A percentile compares a stretch with the other conserved stretches of the same genome.
Evolutionary conservation across 2,329 filamentous ascomycete genomes (phyloP).

Genomic region (Cladosporium sp.): DNA sequence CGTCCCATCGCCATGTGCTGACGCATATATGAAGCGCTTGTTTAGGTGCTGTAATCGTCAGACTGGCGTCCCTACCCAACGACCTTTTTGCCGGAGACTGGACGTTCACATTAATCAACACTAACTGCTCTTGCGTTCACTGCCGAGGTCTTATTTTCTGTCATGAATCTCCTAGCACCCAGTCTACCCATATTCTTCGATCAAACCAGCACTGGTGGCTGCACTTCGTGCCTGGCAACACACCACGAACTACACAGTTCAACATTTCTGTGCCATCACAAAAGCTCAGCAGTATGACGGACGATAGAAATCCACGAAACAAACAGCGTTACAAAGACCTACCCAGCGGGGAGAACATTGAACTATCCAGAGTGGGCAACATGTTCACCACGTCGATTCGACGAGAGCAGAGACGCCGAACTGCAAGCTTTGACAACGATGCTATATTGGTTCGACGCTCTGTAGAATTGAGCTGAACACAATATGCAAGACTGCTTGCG

Average conservation of each 20-base stretch:
- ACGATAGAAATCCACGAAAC: not conserved
- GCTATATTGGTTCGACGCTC: constrained; percentile 9
- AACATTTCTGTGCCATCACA: not conserved
- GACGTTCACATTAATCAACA: constrained; percentile 48
- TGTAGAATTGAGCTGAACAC: constrained; percentile 3
- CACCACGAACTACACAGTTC: not conserved
- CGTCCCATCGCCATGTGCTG: not conserved
- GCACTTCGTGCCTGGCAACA: constrained; percentile 7
- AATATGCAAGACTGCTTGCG: too few relatives aligned
- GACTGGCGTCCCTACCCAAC: constrained; percentile 76
- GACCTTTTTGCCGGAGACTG: constrained; percentile 67
- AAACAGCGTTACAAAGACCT: not conserved
- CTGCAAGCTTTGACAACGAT: constrained; percentile 9
- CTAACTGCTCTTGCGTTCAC: constrained; percentile 45
- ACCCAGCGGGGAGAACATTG: not conserved
- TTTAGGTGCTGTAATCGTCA: constrained; percentile 12
- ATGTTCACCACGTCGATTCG: not conserved
- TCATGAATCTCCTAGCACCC: constrained; percentile 26
- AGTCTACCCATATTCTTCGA: constrained; percentile 32
- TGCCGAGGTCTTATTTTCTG: constrained; percentile 27
- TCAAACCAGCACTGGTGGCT: constrained; percentile 13
- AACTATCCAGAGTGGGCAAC: not conserved
- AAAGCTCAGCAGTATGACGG: not conserved
- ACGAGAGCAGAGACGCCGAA: not conserved
- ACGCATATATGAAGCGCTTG: not conserved